Evolutionary conservation across 306 rosid genomes (phyloP).

Genomic region (Fagus crenata): DNA sequence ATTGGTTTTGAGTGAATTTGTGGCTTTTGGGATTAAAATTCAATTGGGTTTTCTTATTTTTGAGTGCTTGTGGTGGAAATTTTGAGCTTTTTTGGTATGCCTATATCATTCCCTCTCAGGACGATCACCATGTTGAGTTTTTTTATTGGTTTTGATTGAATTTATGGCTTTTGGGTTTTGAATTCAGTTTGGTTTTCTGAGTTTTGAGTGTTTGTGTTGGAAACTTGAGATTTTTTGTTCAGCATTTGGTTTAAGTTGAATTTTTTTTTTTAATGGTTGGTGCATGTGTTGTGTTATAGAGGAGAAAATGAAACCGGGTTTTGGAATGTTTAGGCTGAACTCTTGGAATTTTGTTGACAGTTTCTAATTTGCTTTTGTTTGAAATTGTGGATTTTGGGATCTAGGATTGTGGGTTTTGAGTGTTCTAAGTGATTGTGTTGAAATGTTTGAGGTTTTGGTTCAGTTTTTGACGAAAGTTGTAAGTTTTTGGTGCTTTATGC

Average conservation of each 20-base stretch:
- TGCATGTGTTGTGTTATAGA: too few species aligned
- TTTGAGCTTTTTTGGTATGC: slow-evolving; percentile 25
- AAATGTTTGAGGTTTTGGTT: too few species aligned
- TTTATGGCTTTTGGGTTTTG: background rate
- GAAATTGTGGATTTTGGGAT: background rate
- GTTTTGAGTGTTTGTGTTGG: background rate
- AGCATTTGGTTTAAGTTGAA: slow-evolving; percentile 60
- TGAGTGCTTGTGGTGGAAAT: too few species aligned
- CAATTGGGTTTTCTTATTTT: slow-evolving; percentile 2
- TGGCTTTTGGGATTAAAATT: background rate
- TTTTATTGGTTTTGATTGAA: background rate
- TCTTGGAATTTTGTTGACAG: too few species aligned
- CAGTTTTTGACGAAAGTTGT: too few species aligned
- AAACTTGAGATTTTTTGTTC: background rate
- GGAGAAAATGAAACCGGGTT: too few species aligned
- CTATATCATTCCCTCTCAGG: slow-evolving; percentile 86
- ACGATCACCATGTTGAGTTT: slow-evolving; percentile 78
- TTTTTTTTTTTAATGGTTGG: too few species aligned
- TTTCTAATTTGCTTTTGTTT: background rate
- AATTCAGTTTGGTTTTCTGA: slow-evolving; percentile 2
- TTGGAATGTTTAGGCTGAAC: too few species aligned
- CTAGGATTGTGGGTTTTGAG: too few species aligned
- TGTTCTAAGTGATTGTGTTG: too few species aligned
- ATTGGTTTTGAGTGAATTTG: background rate
- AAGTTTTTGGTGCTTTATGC: too few species aligned